Conservation (phyloP, 1,139 yeast genomes). For the Kurtzmaniella quercitrusa region DNA sequence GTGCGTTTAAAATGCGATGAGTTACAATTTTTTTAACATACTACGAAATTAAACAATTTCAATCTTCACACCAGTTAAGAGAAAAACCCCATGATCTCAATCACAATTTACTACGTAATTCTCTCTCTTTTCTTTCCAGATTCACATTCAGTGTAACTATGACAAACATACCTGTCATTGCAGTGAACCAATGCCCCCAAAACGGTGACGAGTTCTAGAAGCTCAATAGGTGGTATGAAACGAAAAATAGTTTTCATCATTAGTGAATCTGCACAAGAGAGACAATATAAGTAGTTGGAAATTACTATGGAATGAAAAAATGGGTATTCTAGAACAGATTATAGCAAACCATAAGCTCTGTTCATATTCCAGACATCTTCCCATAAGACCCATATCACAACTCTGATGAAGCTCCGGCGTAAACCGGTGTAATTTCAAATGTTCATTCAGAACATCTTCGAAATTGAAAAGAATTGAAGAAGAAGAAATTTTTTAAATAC, state of each 20-base stretch:
- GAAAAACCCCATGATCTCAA: no score
- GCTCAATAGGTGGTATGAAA: conserved; percentile 38
- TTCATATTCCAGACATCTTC: background rate
- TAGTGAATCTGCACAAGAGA: conserved; percentile 1
- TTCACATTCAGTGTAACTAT: conserved; percentile 45
- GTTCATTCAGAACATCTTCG: no score
- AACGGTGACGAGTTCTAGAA: conserved; percentile 35
- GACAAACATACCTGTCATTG: conserved; percentile 50
- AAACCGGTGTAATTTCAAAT: no score
- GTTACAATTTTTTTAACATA: no score
- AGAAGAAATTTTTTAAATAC: no score
- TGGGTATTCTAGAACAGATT: no score
- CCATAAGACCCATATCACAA: background rate
- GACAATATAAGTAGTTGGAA: background rate
- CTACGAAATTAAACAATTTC: no score
- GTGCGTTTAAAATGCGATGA: no score
- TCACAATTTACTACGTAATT: background rate
- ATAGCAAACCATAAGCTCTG: no score
- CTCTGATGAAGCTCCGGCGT: background rate
- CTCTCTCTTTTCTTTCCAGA: background rate
- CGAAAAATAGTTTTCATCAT: conserved; percentile 24
- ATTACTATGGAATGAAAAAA: no score
- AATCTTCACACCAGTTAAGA: no score
- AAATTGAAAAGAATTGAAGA: no score
- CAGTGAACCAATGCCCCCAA: conserved; percentile 39